A percentile compares a stretch with the other conserved stretches of the same genome.
Evolutionary conservation across 2,329 filamentous ascomycete genomes (phyloP).

Genomic region (Metarhizium anisopliae): DNA sequence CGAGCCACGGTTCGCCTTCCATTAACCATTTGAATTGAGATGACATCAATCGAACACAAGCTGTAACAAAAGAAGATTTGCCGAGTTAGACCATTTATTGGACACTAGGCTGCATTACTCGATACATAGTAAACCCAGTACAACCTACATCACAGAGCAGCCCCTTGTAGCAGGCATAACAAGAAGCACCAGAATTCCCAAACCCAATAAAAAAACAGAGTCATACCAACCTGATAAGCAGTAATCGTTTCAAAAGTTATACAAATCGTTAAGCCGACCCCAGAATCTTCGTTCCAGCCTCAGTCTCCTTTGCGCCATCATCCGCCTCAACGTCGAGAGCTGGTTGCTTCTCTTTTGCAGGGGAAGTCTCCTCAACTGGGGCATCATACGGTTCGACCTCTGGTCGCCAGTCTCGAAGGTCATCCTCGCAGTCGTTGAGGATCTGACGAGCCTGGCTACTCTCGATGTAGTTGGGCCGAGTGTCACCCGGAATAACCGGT

Average conservation of each 20-base stretch:
- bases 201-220: background rate
- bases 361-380: conserved; percentile 14
- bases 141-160: background rate
- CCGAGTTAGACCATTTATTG: background rate
- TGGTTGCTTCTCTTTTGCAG: conserved; percentile 16
- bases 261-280: background rate
- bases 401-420: conserved; percentile 66
- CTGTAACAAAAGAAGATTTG: background rate
- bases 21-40: too few species aligned
- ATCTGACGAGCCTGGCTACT: conserved; percentile 67
- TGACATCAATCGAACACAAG: too few species aligned
- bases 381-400: conserved; percentile 27
- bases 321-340: conserved; percentile 4
- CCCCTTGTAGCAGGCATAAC: background rate
- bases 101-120: background rate
- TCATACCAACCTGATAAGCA: background rate
- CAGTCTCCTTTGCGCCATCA: background rate
- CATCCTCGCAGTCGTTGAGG: conserved; percentile 85
- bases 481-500: conserved; percentile 79
- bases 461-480: conserved; percentile 58
- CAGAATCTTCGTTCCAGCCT: background rate
- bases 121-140: background rate
- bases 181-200: background rate
- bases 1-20: too few species aligned
- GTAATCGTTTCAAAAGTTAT: background rate